Conservation (phyloP, 768 basidiomycete species). For the Lactarius sanguifluus region DNA sequence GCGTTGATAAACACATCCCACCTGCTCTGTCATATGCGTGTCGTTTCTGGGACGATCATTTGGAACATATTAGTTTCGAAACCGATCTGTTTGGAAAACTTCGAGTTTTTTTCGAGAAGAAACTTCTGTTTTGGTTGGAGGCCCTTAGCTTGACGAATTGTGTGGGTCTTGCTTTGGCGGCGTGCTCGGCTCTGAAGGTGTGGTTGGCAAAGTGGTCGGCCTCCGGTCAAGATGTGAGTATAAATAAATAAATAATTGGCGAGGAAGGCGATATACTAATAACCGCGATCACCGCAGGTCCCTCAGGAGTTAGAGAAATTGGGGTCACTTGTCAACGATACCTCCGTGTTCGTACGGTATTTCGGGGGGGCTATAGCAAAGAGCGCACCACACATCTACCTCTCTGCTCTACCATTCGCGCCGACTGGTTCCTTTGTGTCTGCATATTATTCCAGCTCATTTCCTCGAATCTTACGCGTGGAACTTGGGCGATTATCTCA, state of each 20-base stretch:
- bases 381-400: background rate
- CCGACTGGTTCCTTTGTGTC: background rate
- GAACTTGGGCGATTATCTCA: background rate
- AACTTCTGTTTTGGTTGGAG: slow-evolving; percentile 12
- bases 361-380: background rate
- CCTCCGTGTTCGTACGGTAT: slow-evolving; percentile 1
- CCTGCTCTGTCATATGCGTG: slow-evolving; percentile 5
- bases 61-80: background rate
- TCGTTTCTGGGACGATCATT: slow-evolving; percentile 9
- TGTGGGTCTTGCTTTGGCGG: background rate
- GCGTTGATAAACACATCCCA: background rate
- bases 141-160: background rate
- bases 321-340: background rate
- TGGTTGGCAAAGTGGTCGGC: background rate
- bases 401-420: background rate
- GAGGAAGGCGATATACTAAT: background rate
- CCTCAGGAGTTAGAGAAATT: background rate
- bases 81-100: background rate
- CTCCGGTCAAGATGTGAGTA: background rate
- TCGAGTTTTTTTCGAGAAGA: background rate
- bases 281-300: background rate
- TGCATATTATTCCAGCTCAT: background rate
- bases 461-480: background rate
- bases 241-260: background rate
- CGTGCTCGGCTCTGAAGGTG: background rate